These are phyloP conservation scores for Mortierella sp. DNA, from an alignment of 371 early-diverging fungal species.

Conservation along the genomic window DNA sequence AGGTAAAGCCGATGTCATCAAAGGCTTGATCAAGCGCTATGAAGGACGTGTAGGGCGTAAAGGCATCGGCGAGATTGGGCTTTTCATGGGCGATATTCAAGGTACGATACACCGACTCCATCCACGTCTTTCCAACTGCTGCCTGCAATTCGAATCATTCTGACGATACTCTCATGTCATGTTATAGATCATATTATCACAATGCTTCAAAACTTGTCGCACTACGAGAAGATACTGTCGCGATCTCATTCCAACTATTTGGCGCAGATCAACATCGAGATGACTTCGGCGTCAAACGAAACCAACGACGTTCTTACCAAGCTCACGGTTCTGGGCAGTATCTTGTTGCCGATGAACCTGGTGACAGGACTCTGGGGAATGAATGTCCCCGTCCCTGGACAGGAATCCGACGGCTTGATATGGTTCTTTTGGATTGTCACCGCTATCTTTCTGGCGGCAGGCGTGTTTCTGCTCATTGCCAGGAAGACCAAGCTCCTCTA, in stretches of 20 bases:
- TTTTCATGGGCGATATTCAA: slow-evolving; percentile 94
- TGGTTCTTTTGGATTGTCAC: slow-evolving; percentile 86
- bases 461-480: slow-evolving; percentile 35
- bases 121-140: neutral
- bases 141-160: too few species aligned
- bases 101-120: slow-evolving; percentile 42
- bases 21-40: slow-evolving; percentile 80
- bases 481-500: slow-evolving; percentile 38
- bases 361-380: slow-evolving; percentile 83
- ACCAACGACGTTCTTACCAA: slow-evolving; percentile 93
- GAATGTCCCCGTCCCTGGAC: slow-evolving; percentile 91
- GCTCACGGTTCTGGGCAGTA: slow-evolving; percentile 90
- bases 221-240: slow-evolving; percentile 91
- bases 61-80: slow-evolving; percentile 60
- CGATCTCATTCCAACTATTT: slow-evolving; percentile 95
- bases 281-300: slow-evolving; percentile 92
- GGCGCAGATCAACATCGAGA: slow-evolving; percentile 95
- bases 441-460: slow-evolving; percentile 57
- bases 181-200: slow-evolving; percentile 91
- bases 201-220: slow-evolving; percentile 91
- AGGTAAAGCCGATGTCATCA: slow-evolving; percentile 85
- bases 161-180: neutral
- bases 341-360: slow-evolving; percentile 92
- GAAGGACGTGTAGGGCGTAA: slow-evolving; percentile 63
- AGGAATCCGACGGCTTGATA: slow-evolving; percentile 64